phyloP scores from a whole-genome alignment of 441 rosid species.

The Pelargonium cotyledonis region DNA sequence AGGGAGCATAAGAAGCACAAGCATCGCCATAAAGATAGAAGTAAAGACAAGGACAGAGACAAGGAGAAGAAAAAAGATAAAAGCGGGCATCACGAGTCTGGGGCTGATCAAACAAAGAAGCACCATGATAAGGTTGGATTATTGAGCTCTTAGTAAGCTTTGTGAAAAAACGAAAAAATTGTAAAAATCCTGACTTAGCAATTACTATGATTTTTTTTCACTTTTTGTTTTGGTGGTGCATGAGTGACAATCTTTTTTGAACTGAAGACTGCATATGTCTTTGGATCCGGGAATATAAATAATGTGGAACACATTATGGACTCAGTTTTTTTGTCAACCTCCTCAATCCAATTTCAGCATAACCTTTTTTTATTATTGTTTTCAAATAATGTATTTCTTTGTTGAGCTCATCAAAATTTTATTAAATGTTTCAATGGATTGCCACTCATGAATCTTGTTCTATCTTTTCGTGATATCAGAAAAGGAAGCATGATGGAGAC shows the following conservation, averaged over 20 bases:
- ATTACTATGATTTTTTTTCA: neutral
- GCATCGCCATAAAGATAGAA: slow-evolving; percentile 63
- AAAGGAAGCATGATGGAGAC: slow-evolving; percentile 17
- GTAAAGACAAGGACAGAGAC: slow-evolving; percentile 46
- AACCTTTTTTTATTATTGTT: neutral
- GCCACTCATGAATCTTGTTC: neutral
- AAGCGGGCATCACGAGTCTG: slow-evolving; percentile 20
- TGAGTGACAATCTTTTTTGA: neutral
- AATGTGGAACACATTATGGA: neutral
- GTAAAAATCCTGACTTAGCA: neutral
- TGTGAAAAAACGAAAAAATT: neutral
- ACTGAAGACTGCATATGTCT: neutral
- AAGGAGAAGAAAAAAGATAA: slow-evolving; percentile 10
- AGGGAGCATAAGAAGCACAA: slow-evolving; percentile 57
- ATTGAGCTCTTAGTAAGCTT: neutral
- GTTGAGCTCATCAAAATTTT: neutral
- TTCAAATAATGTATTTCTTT: neutral
- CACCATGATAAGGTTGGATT: slow-evolving; percentile 24
- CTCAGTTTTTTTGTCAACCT: neutral
- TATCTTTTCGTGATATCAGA: slow-evolving; percentile 10
- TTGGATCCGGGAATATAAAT: neutral
- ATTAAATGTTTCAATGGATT: neutral
- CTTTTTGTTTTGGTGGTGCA: neutral
- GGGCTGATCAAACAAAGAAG: slow-evolving; percentile 22
- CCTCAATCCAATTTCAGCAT: neutral